These are phyloP conservation scores for Evernia prunastri DNA, from an alignment of 495 filamentous ascomycete species.

Conservation along the genomic window DNA sequence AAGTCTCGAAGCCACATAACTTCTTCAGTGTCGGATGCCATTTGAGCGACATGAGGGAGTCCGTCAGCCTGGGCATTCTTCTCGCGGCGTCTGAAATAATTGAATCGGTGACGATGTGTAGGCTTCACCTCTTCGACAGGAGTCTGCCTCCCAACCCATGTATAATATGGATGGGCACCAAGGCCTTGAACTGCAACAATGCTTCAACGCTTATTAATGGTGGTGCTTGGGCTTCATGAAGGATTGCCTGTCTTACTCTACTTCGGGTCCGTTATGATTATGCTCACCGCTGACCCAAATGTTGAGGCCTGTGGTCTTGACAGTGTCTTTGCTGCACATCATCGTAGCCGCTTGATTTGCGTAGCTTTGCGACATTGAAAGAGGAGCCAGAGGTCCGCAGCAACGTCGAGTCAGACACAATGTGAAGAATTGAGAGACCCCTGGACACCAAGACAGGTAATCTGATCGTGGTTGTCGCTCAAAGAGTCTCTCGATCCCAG, in stretches of 20 bases:
- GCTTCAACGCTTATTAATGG: constrained; percentile 1
- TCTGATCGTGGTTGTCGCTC: not conserved
- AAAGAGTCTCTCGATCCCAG: not conserved
- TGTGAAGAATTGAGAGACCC: not conserved
- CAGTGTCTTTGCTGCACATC: constrained; percentile 7
- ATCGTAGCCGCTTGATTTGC: not conserved
- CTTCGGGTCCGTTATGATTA: not conserved
- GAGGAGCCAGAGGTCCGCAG: too few relatives aligned
- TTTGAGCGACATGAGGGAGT: not conserved
- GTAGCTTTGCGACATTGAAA: too few relatives aligned
- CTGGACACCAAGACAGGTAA: not conserved
- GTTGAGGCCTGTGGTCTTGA: constrained; percentile 1
- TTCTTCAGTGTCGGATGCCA: not conserved
- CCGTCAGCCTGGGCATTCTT: not conserved
- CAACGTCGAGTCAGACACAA: too few relatives aligned
- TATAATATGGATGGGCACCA: not conserved
- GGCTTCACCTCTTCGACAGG: not conserved
- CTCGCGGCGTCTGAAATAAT: not conserved
- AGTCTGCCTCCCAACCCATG: not conserved
- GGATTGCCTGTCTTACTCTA: constrained; percentile 6
- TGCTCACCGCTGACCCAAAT: constrained; percentile 8
- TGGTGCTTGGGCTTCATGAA: not conserved
- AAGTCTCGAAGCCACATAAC: not conserved
- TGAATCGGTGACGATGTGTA: not conserved
- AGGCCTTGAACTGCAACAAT: constrained; percentile 5